A percentile compares a stretch with the other conserved stretches of the same genome.
phyloP scores from a whole-genome alignment of 164 flowering plant species.

The Chimonanthus salicifolius region DNA sequence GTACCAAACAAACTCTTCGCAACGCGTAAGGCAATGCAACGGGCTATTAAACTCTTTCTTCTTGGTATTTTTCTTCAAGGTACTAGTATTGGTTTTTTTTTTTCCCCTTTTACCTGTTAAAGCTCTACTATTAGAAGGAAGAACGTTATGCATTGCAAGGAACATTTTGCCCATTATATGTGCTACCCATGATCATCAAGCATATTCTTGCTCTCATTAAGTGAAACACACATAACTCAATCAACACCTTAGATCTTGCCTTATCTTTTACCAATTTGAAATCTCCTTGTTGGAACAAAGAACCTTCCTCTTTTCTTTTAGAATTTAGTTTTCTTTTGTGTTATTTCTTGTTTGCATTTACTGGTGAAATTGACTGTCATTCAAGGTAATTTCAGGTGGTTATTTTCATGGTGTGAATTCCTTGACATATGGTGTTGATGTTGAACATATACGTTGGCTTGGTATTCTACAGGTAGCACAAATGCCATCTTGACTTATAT shows the following conservation, averaged over 20 bases:
- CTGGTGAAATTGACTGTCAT: background rate
- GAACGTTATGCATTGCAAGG: too few relatives aligned
- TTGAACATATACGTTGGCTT: slow-evolving; percentile 51
- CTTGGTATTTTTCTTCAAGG: slow-evolving; percentile 77
- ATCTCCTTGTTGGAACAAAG: background rate
- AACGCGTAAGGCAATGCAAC: slow-evolving; percentile 41
- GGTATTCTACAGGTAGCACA: slow-evolving; percentile 69
- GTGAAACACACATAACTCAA: too few relatives aligned
- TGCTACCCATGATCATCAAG: too few relatives aligned
- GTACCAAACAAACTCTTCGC: slow-evolving; percentile 39
- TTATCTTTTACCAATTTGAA: too few relatives aligned
- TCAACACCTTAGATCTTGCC: too few relatives aligned
- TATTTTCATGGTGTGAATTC: slow-evolving; percentile 60
- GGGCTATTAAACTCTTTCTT: slow-evolving; percentile 45
- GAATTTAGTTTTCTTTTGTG: background rate
- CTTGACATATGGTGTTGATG: slow-evolving; percentile 69
- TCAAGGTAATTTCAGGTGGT: slow-evolving; percentile 47
- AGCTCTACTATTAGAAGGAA: too few relatives aligned
- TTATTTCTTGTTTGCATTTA: background rate
- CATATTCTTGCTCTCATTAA: too few relatives aligned
- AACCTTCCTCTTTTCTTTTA: background rate
- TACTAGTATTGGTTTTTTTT: slow-evolving; percentile 10
- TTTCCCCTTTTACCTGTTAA: too few relatives aligned
- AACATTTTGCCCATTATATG: too few relatives aligned
- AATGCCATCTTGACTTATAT: background rate